Conservation (phyloP, 2,329 filamentous ascomycete genomes). For the Aspergillus sp. region DNA sequence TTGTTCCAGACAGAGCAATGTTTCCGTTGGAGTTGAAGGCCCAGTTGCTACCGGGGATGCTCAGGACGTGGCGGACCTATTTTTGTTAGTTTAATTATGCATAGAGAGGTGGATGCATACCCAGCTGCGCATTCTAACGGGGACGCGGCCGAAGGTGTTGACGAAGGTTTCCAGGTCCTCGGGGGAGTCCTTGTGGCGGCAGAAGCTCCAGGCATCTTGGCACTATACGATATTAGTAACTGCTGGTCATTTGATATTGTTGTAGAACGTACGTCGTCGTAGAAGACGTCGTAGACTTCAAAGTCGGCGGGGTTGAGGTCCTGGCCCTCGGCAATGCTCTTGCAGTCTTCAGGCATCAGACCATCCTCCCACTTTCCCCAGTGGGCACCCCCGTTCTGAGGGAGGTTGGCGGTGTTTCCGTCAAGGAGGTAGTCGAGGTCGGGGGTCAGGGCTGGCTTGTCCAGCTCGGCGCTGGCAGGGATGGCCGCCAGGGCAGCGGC, state of each 20-base stretch:
- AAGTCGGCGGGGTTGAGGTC: constrained; percentile 6
- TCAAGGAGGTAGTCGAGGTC: constrained; percentile 7
- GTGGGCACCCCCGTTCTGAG: not conserved
- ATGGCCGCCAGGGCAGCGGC: constrained; percentile 1
- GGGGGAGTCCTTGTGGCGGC: constrained; percentile 3
- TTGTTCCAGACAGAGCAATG: constrained; percentile 4
- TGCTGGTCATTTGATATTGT: no score
- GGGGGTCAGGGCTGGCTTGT: constrained; percentile 7
- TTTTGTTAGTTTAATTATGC: not conserved
- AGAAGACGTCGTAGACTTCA: constrained; percentile 10
- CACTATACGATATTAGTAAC: not conserved
- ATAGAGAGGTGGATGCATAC: not conserved
- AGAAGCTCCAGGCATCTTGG: constrained; percentile 6
- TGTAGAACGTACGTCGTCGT: not conserved
- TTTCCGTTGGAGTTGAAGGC: constrained; percentile 10
- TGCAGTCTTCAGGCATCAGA: constrained; percentile 8
- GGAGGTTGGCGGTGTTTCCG: constrained; percentile 2
- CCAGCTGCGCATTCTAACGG: constrained; percentile 12
- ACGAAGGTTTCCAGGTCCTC: not conserved
- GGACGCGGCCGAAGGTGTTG: constrained; percentile 1
- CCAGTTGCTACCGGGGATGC: constrained; percentile 5
- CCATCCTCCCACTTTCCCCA: constrained; percentile 5
- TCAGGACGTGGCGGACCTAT: constrained; percentile 6
- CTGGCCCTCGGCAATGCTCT: constrained; percentile 9
- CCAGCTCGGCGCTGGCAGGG: not conserved